These are phyloP conservation scores for Corylus avellana DNA, from an alignment of 306 rosid genomes.

Conservation along the genomic window DNA sequence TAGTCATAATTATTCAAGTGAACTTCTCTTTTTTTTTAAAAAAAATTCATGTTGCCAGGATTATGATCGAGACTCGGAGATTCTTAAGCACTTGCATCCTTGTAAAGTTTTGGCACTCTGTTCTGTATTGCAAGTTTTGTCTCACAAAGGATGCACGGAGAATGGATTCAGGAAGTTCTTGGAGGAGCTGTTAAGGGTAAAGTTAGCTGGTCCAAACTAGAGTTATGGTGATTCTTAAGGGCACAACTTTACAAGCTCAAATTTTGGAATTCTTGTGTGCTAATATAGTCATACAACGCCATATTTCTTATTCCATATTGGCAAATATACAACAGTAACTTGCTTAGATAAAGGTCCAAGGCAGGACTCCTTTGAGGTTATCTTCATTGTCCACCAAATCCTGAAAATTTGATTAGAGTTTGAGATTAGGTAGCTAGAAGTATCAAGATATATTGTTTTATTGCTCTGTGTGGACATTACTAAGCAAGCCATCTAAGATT, in stretches of 20 bases:
- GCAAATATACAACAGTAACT: background rate
- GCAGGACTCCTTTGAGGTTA: conserved; percentile 42
- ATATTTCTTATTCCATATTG: background rate
- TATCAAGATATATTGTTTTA: background rate
- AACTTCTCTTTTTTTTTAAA: conserved; percentile 1
- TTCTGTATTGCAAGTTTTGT: conserved; percentile 52
- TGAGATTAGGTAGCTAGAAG: conserved; percentile 2
- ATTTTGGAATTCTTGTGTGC: background rate
- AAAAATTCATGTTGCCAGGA: conserved; percentile 50
- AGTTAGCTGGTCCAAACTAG: conserved; percentile 22
- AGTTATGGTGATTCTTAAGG: too few relatives aligned
- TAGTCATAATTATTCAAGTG: background rate
- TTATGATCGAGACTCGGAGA: conserved; percentile 77
- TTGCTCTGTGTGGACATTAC: background rate
- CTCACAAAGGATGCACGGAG: conserved; percentile 46
- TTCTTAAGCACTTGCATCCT: conserved; percentile 57
- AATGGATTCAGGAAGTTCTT: conserved; percentile 62
- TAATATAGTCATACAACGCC: background rate
- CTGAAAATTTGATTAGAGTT: conserved; percentile 42
- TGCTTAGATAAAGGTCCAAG: background rate
- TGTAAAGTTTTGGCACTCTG: conserved; percentile 59
- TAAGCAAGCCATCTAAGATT: background rate
- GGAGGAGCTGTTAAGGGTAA: conserved; percentile 38
- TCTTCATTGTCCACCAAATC: conserved; percentile 86
- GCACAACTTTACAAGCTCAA: too few relatives aligned